phyloP scores from a whole-genome alignment of 495 filamentous ascomycete species.

The Penicillium herquei region DNA sequence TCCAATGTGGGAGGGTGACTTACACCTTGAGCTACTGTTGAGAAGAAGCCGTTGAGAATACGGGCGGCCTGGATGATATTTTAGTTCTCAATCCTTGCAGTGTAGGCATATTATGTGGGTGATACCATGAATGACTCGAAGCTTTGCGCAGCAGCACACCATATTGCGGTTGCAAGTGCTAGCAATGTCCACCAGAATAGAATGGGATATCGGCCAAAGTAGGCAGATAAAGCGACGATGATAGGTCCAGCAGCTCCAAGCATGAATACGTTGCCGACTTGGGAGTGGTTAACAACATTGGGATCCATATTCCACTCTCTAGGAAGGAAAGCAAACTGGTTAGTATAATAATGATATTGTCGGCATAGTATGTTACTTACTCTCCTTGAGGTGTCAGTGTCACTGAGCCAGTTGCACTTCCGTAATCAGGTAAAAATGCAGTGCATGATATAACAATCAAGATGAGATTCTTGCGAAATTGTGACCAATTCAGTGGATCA shows the following conservation, averaged over 20 bases:
- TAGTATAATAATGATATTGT: not conserved
- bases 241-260: constrained; percentile 55
- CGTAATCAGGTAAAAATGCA: constrained; percentile 59
- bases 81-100: not conserved
- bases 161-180: constrained; percentile 47
- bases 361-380: constrained; percentile 12
- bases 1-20: not conserved
- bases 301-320: constrained; percentile 47
- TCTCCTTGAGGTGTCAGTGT: constrained; percentile 52
- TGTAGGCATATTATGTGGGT: not conserved
- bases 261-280: constrained; percentile 59
- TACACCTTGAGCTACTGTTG: constrained; percentile 50
- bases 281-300: constrained; percentile 53
- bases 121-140: constrained; percentile 53
- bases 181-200: constrained; percentile 57
- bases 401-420: constrained; percentile 53
- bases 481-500: constrained; percentile 61
- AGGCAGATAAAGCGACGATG: constrained; percentile 53
- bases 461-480: constrained; percentile 51
- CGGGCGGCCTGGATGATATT: constrained; percentile 41
- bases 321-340: not conserved
- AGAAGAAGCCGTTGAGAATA: constrained; percentile 64
- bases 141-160: constrained; percentile 52
- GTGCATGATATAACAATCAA: constrained; percentile 51
- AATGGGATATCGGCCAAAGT: constrained; percentile 57